phyloP scores from a whole-genome alignment of 306 rosid species.

The Inga leiocalycina region DNA sequence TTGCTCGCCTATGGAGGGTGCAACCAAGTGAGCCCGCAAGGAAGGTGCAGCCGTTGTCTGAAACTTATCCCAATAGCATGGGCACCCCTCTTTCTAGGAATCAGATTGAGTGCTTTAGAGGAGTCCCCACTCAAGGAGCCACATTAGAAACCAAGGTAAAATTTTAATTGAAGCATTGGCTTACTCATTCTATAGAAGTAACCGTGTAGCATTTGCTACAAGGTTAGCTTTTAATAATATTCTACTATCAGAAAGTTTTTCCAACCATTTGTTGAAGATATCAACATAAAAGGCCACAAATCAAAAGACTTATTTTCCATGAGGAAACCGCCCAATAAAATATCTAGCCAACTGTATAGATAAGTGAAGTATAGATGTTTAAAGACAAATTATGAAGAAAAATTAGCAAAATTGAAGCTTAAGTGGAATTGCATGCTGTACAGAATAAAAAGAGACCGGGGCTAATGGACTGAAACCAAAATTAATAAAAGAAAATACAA shows the following conservation, averaged over 20 bases:
- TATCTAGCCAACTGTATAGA: neutral
- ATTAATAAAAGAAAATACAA: conserved; percentile 18
- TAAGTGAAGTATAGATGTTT: neutral
- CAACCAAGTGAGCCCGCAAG: too few relatives aligned
- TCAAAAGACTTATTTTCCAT: neutral
- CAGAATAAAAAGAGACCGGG: conserved; percentile 5
- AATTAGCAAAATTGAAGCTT: conserved; percentile 1
- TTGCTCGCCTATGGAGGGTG: too few relatives aligned
- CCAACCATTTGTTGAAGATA: conserved; percentile 9
- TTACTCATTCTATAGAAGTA: too few relatives aligned
- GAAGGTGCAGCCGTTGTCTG: too few relatives aligned
- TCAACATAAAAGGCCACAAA: neutral
- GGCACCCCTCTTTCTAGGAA: too few relatives aligned
- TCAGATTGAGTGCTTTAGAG: too few relatives aligned
- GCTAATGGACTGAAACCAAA: neutral
- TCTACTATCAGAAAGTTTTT: conserved; percentile 12
- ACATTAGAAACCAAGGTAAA: neutral
- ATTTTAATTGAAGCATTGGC: neutral
- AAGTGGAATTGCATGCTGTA: conserved; percentile 7
- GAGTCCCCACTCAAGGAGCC: too few relatives aligned
- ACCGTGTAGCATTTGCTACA: neutral
- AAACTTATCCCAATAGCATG: too few relatives aligned
- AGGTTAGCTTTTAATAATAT: neutral
- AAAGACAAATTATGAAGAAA: neutral
- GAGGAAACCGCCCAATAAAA: neutral